phyloP scores from a whole-genome alignment of 345 rosid species.

The Pistacia atlantica region DNA sequence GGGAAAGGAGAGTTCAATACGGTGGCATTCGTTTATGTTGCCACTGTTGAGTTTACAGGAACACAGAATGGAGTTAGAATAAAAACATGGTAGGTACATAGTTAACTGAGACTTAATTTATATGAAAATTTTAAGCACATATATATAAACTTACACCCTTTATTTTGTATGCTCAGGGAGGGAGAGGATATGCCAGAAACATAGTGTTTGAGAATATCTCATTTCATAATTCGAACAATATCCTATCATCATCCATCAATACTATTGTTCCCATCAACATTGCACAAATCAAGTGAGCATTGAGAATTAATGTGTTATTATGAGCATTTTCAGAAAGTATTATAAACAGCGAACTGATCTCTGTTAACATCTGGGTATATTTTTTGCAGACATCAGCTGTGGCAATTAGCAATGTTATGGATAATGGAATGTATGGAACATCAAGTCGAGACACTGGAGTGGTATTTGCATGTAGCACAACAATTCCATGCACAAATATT shows the following conservation, averaged over 20 bases:
- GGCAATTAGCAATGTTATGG: slow-evolving; percentile 32
- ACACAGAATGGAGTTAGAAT: slow-evolving; percentile 54
- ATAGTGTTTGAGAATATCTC: slow-evolving; percentile 37
- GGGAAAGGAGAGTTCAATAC: slow-evolving; percentile 27
- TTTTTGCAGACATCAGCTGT: slow-evolving; percentile 43
- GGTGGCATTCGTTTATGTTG: slow-evolving; percentile 39
- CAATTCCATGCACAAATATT: slow-evolving; percentile 41
- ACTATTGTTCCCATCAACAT: slow-evolving; percentile 43
- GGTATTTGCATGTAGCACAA: slow-evolving; percentile 36
- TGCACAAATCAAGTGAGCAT: slow-evolving; percentile 43
- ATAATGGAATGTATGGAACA: slow-evolving; percentile 35
- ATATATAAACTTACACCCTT: too few relatives aligned
- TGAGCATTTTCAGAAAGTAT: too few relatives aligned
- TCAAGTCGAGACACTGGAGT: slow-evolving; percentile 28
- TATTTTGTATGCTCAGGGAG: slow-evolving; percentile 37
- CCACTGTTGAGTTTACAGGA: slow-evolving; percentile 23
- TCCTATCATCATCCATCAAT: slow-evolving; percentile 62
- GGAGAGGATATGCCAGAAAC: slow-evolving; percentile 46
- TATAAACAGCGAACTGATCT: neutral
- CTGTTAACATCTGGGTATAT: neutral
- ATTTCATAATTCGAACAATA: slow-evolving; percentile 20
- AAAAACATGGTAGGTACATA: slow-evolving; percentile 55
- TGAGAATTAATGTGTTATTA: too few relatives aligned
- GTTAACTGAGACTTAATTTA: neutral
- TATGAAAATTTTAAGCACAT: neutral